These are phyloP conservation scores for Diaporthe humulicola DNA, from an alignment of 2,329 filamentous ascomycete genomes.

Conservation along the genomic window DNA sequence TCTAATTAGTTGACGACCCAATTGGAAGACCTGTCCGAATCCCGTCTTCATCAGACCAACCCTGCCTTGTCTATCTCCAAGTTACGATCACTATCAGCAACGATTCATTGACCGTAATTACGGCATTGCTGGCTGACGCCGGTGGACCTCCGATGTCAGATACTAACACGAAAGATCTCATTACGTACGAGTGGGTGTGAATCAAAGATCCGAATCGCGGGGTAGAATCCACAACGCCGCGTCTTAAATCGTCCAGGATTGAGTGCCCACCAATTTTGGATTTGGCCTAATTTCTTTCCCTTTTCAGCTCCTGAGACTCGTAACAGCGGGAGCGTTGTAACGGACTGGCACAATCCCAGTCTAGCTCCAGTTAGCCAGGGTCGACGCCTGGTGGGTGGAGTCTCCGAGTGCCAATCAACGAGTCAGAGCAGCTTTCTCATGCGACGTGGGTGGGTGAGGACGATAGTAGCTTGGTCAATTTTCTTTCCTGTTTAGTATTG, in stretches of 20 bases:
- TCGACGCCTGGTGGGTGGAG: neutral
- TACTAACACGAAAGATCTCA: neutral
- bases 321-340: neutral
- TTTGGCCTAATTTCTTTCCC: slow-evolving; percentile 24
- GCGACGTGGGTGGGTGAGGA: neutral
- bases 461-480: neutral
- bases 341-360: neutral
- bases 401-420: neutral
- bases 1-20: neutral
- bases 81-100: neutral
- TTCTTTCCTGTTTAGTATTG: slow-evolving; percentile 12
- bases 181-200: slow-evolving; percentile 2
- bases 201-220: neutral
- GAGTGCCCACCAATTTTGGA: neutral
- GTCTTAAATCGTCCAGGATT: neutral
- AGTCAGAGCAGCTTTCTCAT: neutral
- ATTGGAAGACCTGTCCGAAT: neutral
- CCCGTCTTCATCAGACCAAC: neutral
- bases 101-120: neutral
- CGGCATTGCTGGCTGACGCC: neutral
- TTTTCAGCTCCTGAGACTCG: neutral
- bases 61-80: neutral
- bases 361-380: neutral
- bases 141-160: neutral
- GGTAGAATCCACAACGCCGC: neutral